Base-by-base conservation (phyloP, 352 stramenopile genomes). In the Phytophthora fragariaefolia region DNA sequence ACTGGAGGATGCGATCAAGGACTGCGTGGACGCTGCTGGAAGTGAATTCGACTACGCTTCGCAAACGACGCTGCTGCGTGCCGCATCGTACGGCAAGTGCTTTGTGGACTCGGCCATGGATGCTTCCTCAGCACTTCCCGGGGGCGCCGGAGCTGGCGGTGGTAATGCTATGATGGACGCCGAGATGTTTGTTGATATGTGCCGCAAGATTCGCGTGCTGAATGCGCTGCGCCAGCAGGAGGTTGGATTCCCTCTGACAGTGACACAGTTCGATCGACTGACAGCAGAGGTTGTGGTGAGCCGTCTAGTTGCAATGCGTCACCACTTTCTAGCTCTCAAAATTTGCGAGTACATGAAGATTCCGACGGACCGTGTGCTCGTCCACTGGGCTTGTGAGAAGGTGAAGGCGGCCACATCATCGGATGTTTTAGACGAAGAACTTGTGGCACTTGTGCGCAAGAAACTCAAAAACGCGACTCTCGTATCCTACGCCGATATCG, bases 371-470 rank as follows among this genome's bases (percentile, higher is more conserved):
- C 83, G 85, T 17, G 91, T 98, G 34, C 77, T 97, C 9, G 87
- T 97, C 13, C 85, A 96, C 68, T 97, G 91, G 91, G 91, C 91
- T 10, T 97, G 91, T 66, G 89, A 94, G 52, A 96, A 96, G 63
- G 84, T 97, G 23, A 92, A 92, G 71, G 77, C 82, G 1, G 79
- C 82, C 1, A 76, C 71, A 8, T 71, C 65, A 7, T 69, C 58
- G 2, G 73, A 88, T 18, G 76, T 89, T 10, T 70, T 84, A 15
- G 89, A 96, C 42, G 89, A 96, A 49, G 87, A 92, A 55, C 71
- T 96, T 2, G 87, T 93, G n/a, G 77, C 82, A 8, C 78, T 96
- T 22, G 77, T 95, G n/a, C 82, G 87, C 20, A 90, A 92, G 66
- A 92, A 91, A 72, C 79, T 95, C 23, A 91, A 93, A 73, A 81